Conservation (phyloP, 352 stramenopile genomes). For the Pythium monospermum region DNA sequence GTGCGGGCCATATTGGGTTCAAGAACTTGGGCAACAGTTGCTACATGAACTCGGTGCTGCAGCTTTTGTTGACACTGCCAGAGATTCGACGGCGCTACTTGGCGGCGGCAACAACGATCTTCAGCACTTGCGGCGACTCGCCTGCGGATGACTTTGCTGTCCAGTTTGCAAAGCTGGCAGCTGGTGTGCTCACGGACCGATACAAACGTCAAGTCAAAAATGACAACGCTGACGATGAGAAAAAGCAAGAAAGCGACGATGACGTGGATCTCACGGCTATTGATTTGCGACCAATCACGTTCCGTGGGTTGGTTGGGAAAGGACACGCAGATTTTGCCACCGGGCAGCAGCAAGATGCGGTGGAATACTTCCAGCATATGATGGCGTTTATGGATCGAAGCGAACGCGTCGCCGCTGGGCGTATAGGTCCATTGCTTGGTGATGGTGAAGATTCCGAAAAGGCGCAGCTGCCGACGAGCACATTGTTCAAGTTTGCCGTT, state of each 20-base stretch:
- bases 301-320: constrained; percentile 93
- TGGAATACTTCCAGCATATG: constrained; percentile 97
- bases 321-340: constrained; percentile 96
- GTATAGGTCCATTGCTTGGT: constrained; percentile 44
- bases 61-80: constrained; percentile 88
- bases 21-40: constrained; percentile 99
- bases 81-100: constrained; percentile 75
- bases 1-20: constrained; percentile 93
- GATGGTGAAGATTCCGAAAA: constrained; percentile 21
- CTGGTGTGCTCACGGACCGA: constrained; percentile 80
- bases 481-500: constrained; percentile 92
- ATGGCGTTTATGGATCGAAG: constrained; percentile 89
- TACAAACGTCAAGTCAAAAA: constrained; percentile 47
- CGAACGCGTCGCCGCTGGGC: constrained; percentile 56
- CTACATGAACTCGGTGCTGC: constrained; percentile 98
- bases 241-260: constrained; percentile 15
- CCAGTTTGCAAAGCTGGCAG: constrained; percentile 92
- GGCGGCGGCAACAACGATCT: constrained; percentile 51
- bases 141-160: constrained; percentile 70
- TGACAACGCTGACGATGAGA: too few relatives aligned
- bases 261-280: constrained; percentile 20
- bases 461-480: constrained; percentile 56
- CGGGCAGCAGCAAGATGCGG: constrained; percentile 96
- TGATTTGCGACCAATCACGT: constrained; percentile 86
- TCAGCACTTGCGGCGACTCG: constrained; percentile 30